These are phyloP conservation scores for Cercophora scortea DNA, from an alignment of 495 filamentous ascomycete genomes.

Conservation along the genomic window DNA sequence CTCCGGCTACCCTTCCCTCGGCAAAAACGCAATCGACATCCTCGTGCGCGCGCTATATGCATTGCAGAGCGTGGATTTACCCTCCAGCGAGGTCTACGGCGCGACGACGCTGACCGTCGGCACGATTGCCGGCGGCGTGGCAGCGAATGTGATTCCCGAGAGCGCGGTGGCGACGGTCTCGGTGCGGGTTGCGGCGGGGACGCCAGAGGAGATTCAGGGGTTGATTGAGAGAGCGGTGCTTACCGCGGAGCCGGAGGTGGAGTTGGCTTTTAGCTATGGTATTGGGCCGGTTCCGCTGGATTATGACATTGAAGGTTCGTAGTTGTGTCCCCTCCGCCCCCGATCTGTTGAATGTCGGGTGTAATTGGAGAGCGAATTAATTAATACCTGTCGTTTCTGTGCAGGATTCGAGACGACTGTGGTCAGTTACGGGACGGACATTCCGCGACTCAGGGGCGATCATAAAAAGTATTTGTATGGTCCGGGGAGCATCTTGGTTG, in stretches of 20 bases:
- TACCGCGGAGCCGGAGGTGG: neutral
- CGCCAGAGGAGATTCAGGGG: neutral
- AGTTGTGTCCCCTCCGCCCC: too few relatives aligned
- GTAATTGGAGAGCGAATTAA: too few relatives aligned
- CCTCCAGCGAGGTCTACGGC: conserved; percentile 64
- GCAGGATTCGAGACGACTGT: conserved; percentile 63
- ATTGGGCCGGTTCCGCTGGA: neutral
- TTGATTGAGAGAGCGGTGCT: neutral
- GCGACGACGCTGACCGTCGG: conserved; percentile 80
- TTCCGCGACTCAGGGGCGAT: conserved; percentile 64
- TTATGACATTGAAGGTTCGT: neutral
- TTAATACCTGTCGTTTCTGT: neutral
- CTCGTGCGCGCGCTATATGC: conserved; percentile 57
- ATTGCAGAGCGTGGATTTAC: conserved; percentile 56
- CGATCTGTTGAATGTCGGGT: too few relatives aligned
- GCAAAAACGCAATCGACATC: conserved; percentile 66
- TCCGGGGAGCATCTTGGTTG: conserved; percentile 75
- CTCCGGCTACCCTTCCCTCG: conserved; percentile 80
- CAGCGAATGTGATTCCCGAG: conserved; percentile 74
- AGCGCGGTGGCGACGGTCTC: neutral
- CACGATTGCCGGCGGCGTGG: conserved; percentile 70
- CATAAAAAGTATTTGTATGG: conserved; percentile 78
- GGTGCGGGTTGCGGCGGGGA: neutral
- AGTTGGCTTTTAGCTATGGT: neutral
- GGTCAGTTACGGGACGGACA: conserved; percentile 85